Base-by-base conservation (phyloP, 352 stramenopile genomes). In the Pythium angustatum region DNA sequence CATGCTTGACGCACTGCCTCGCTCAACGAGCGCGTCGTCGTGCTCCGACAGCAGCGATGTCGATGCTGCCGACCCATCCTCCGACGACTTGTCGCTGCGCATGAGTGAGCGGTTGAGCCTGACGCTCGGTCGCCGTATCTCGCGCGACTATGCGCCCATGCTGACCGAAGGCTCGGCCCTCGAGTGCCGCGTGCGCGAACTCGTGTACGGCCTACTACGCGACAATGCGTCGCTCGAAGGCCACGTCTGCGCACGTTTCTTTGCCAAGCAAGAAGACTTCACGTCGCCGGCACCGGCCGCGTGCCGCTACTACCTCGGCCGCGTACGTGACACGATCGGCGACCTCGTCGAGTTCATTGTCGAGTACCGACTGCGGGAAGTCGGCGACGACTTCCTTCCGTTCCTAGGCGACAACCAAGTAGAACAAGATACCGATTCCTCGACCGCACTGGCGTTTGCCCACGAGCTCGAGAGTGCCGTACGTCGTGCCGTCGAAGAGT, bases 291-390 rank as follows among this genome's bases (percentile, higher is more conserved):
- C 30, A 21, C 58, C 67, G 8, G 47, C 26, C 6, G 45, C 51
- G 7, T 72, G 68, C 36, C 66, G 66, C 19, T 57, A 51, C 43
- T 77, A 76, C 53, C 44, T 83, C n/a, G 61, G 40, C 38, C 66
- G 68, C 26, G 65, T 73, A 19, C 72, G 75, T 21, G 72, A 78
- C 43, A 71, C 64, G 24, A 69, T 79, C 44, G 52, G 57, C 24
- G 66, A 79, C 40, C 28, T 83, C 10, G 61, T 71, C 22, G 50
- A 69, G 43, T 83, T 80, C 50, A 66, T 83, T 11, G n/a, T 75
- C 10, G 52, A 66, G 22, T 79, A 76, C 57, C 66, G 75, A 3
- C 34, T 68, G 4, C 31, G 8, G 21, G 62, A 75, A 27, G 50
- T 77, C 0, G 36, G 17, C 28, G 40, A 58, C 3, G 45, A 52